Conservation (phyloP, 169 alveolate species). For the Cryptosporidium sp. region DNA sequence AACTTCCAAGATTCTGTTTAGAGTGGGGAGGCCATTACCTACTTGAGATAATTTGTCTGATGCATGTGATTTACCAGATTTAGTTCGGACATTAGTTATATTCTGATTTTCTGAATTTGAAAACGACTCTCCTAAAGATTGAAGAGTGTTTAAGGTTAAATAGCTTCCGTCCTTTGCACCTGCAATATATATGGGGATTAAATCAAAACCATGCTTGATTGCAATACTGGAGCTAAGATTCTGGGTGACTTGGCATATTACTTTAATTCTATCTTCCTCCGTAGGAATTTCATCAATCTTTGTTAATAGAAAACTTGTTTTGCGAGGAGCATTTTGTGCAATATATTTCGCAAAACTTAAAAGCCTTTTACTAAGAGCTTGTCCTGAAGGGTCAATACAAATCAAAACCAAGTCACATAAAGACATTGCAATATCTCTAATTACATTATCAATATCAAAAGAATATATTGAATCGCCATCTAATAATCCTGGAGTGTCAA, state of each 20-base stretch:
- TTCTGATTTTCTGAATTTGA: conserved; percentile 18
- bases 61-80: conserved; percentile 1
- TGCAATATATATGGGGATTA: conserved; percentile 77
- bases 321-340: conserved; percentile 77
- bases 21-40: conserved; percentile 8
- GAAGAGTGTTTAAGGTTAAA: conserved; percentile 1
- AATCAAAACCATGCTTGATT: conserved; percentile 77
- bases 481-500: conserved; percentile 87
- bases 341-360: conserved; percentile 78
- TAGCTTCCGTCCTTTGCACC: conserved; percentile 79
- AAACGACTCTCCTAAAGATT: background rate
- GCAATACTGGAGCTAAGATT: conserved; percentile 68
- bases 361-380: conserved; percentile 82
- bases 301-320: conserved; percentile 78
- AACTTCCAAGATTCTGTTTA: conserved; percentile 49
- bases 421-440: conserved; percentile 79
- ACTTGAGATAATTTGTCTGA: background rate
- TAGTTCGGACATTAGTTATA: background rate
- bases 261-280: conserved; percentile 80
- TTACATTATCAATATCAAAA: conserved; percentile 81
- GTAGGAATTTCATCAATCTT: conserved; percentile 81
- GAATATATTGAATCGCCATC: conserved; percentile 83
- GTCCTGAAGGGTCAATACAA: conserved; percentile 84
- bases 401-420: conserved; percentile 82
- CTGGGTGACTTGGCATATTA: conserved; percentile 81